Percentiles rank a stretch among this genome's conserved stretches.
These are phyloP conservation scores for Ambrosia hybrid DNA, from an alignment of 140 eudicot species.

Conservation along the genomic window DNA sequence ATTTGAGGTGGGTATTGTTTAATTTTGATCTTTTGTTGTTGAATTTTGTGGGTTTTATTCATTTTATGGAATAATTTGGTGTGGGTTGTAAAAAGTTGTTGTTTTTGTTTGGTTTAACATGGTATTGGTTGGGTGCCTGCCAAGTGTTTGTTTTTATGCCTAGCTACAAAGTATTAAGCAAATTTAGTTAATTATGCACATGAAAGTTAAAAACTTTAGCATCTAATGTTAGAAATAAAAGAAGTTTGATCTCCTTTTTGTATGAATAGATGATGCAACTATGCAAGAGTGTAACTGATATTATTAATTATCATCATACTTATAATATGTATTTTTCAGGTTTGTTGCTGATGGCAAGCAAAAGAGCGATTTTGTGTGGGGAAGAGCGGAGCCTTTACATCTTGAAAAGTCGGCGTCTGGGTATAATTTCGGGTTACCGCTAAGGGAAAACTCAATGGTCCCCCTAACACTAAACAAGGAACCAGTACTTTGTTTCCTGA, in stretches of 20 bases:
- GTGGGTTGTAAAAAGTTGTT: conserved; percentile 4
- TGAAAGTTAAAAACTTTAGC: no score
- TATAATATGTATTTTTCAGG: conserved; percentile 42
- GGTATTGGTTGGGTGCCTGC: conserved; percentile 30
- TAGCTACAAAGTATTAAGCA: conserved; percentile 6
- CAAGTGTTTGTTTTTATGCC: conserved; percentile 33
- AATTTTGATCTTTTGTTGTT: conserved; percentile 23
- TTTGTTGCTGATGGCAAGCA: conserved; percentile 70
- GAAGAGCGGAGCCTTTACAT: conserved; percentile 46
- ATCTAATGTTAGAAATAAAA: no score
- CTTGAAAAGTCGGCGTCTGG: conserved; percentile 62
- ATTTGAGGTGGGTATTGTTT: conserved; percentile 13
- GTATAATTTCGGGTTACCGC: conserved; percentile 43
- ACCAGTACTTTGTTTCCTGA: conserved; percentile 65
- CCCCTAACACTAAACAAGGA: conserved; percentile 46
- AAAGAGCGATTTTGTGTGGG: conserved; percentile 52
- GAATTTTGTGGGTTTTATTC: conserved; percentile 4
- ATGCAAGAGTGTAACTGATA: background rate
- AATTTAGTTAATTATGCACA: background rate
- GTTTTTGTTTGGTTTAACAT: conserved; percentile 21
- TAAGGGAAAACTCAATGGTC: conserved; percentile 42
- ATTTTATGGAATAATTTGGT: conserved; percentile 9
- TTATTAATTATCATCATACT: background rate
- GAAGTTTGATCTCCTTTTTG: background rate
- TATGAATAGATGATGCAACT: background rate